A percentile compares a stretch with the other conserved stretches of the same genome.
Conservation (phyloP, 176 grass and related monocot species). For the Miscanthus lutarioriparius region DNA sequence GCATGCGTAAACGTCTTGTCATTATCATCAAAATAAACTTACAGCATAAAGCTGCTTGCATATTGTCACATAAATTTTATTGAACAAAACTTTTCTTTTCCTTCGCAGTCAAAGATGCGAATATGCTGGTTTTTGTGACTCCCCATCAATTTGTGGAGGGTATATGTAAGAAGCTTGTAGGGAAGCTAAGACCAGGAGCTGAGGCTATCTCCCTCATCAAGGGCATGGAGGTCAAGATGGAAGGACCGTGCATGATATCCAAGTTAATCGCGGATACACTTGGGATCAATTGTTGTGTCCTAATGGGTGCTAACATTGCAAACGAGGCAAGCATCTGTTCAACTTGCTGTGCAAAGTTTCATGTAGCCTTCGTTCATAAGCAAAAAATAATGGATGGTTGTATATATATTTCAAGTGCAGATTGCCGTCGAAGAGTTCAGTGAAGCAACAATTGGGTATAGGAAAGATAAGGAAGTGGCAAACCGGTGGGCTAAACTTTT, state of each 20-base stretch:
- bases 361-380: not conserved
- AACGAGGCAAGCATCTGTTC: slow-evolving; percentile 66
- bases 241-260: slow-evolving; percentile 97
- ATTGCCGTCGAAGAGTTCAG: slow-evolving; percentile 95
- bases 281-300: slow-evolving; percentile 89
- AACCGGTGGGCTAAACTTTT: slow-evolving; percentile 72
- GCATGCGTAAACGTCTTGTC: not conserved
- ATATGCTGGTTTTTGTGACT: slow-evolving; percentile 94
- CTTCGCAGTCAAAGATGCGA: slow-evolving; percentile 75
- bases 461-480: slow-evolving; percentile 78
- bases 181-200: slow-evolving; percentile 67
- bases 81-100: not conserved
- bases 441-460: slow-evolving; percentile 94
- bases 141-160: slow-evolving; percentile 89
- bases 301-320: slow-evolving; percentile 99
- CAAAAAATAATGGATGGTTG: not conserved
- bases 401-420: slow-evolving; percentile 42
- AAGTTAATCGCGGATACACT: slow-evolving; percentile 78
- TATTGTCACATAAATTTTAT: not conserved
- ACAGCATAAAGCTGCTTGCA: not conserved
- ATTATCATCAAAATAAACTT: not conserved
- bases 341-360: not conserved
- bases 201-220: slow-evolving; percentile 94
- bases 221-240: slow-evolving; percentile 95
- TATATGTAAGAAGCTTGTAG: slow-evolving; percentile 89